Evolutionary conservation across 2,329 filamentous ascomycete genomes (phyloP).

Genomic region (Sclerotinia trifoliorum): DNA sequence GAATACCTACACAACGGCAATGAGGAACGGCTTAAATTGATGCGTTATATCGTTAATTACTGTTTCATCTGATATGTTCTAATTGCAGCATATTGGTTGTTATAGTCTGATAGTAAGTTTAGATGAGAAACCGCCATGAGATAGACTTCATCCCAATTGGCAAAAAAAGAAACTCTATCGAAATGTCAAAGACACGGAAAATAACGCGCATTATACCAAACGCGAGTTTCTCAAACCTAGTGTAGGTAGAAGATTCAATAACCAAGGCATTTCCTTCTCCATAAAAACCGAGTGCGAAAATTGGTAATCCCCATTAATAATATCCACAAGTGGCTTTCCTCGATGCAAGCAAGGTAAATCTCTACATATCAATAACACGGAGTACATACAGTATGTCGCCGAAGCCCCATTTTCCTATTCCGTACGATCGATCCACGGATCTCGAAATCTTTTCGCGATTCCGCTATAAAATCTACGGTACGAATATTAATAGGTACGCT

Average conservation of each 20-base stretch:
- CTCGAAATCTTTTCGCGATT: neutral
- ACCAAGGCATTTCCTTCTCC: no score
- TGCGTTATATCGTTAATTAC: neutral
- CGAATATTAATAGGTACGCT: neutral
- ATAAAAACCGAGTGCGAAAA: no score
- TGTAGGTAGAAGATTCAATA: neutral
- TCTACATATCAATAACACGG: neutral
- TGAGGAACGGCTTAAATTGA: neutral
- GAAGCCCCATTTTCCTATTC: slow-evolving; percentile 3
- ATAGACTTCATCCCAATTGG: neutral
- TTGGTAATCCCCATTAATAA: neutral
- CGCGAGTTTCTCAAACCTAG: neutral
- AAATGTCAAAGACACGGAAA: neutral
- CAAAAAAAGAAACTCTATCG: neutral
- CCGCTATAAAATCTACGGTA: neutral
- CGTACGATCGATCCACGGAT: slow-evolving; percentile 10
- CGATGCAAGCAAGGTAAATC: slow-evolving; percentile 15
- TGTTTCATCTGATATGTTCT: neutral
- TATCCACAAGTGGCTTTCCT: neutral
- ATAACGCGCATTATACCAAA: neutral
- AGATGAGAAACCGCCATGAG: neutral
- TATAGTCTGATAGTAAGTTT: neutral
- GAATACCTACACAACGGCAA: neutral
- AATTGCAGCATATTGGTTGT: neutral
- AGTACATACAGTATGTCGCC: slow-evolving; percentile 4